Conservation (phyloP, 1,139 yeast species). For the Wickerhamomyces sp. region DNA sequence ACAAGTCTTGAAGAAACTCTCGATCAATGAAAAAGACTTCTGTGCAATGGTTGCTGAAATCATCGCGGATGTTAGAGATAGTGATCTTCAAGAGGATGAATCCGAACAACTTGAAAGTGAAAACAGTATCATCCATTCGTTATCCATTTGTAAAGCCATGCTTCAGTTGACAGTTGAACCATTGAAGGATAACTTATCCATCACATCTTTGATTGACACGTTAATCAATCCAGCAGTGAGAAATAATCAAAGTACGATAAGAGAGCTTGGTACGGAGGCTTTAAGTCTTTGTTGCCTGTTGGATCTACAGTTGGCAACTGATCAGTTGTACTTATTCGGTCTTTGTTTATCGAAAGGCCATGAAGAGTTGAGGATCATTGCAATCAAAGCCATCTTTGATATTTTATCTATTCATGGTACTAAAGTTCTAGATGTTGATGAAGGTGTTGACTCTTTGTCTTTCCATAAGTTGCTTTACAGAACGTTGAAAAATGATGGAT, state of each 20-base stretch:
- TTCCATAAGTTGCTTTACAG: slow-evolving; percentile 65
- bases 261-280: slow-evolving; percentile 69
- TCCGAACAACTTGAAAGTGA: slow-evolving; percentile 27
- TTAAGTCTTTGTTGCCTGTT: slow-evolving; percentile 76
- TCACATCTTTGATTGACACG: slow-evolving; percentile 69
- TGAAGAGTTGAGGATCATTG: slow-evolving; percentile 52
- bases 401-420: slow-evolving; percentile 74
- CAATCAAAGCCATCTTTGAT: slow-evolving; percentile 72
- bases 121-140: slow-evolving; percentile 57
- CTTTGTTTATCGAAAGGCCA: slow-evolving; percentile 60
- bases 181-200: slow-evolving; percentile 57
- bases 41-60: slow-evolving; percentile 82
- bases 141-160: slow-evolving; percentile 65
- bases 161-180: slow-evolving; percentile 65
- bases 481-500: slow-evolving; percentile 51
- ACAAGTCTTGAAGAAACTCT: slow-evolving; percentile 61
- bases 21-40: slow-evolving; percentile 80
- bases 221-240: slow-evolving; percentile 81
- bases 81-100: slow-evolving; percentile 41
- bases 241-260: slow-evolving; percentile 50
- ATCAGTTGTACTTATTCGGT: slow-evolving; percentile 56
- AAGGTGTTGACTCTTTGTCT: slow-evolving; percentile 56
- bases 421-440: slow-evolving; percentile 56
- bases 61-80: slow-evolving; percentile 78
- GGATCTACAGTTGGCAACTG: slow-evolving; percentile 59